A percentile compares a stretch with the other conserved stretches of the same genome.
These are phyloP conservation scores for Fraxinus cuspidata DNA, from an alignment of 257 asterid species.

Conservation along the genomic window DNA sequence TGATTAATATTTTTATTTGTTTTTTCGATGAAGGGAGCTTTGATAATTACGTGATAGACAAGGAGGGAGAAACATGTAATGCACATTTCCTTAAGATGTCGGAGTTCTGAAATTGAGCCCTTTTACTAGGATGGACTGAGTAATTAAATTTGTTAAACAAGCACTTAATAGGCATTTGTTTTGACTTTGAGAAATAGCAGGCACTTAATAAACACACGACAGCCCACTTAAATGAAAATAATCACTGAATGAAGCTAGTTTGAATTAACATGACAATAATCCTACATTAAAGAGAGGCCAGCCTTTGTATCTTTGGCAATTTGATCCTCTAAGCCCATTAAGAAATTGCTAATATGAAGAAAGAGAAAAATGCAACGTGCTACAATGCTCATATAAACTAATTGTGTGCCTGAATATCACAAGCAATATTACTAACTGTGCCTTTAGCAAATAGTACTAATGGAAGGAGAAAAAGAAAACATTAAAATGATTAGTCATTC, in stretches of 20 bases:
- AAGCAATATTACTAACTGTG: not conserved
- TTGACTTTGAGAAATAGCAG: no score
- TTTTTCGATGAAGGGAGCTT: not conserved
- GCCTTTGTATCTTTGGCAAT: not conserved
- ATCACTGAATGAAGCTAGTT: not conserved
- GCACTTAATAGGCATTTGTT: not conserved
- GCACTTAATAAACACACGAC: no score
- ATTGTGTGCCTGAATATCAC: not conserved
- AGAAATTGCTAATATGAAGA: not conserved
- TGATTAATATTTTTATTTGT: no score
- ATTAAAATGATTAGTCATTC: not conserved
- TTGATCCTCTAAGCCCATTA: not conserved
- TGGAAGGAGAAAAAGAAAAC: not conserved
- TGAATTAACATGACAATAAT: not conserved
- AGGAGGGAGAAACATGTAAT: not conserved
- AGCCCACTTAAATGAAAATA: not conserved
- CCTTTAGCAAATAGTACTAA: not conserved
- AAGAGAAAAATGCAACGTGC: not conserved
- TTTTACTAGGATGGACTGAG: not conserved
- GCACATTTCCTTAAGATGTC: not conserved
- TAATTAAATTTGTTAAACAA: not conserved
- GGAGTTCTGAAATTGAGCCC: not conserved
- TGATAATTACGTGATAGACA: not conserved
- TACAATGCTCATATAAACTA: not conserved
- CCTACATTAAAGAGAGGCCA: not conserved